A percentile compares a stretch with the other conserved stretches of the same genome.
Evolutionary conservation across 1,284 basidiomycete species (phyloP).

Genomic region (Irpex rosettiformis): DNA sequence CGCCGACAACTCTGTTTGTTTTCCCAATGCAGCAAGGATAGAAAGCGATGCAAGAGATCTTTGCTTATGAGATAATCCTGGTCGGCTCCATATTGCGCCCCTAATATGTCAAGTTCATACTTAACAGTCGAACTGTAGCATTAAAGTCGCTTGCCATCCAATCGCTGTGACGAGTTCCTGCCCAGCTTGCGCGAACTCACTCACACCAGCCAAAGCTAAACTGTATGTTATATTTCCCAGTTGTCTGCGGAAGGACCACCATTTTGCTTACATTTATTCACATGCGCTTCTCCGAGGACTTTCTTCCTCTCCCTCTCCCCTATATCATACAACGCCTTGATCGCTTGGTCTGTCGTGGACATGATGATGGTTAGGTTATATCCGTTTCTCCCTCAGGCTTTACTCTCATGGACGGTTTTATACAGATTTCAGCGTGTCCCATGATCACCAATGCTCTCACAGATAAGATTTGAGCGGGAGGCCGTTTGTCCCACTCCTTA

Average conservation of each 20-base stretch:
- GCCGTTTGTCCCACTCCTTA: not conserved
- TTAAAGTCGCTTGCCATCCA: not conserved
- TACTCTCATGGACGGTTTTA: not conserved
- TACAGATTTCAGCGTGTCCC: not conserved
- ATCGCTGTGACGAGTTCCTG: not conserved
- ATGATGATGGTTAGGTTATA: not conserved
- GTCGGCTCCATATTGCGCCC: not conserved
- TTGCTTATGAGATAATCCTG: not conserved
- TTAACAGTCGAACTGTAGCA: not conserved
- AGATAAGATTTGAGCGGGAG: not conserved
- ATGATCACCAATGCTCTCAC: not conserved
- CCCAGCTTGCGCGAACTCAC: not conserved
- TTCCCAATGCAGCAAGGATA: not conserved
- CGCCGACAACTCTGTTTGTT: not conserved
- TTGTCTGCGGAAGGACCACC: not conserved
- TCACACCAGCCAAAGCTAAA: not conserved
- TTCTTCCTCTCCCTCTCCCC: conserved; percentile 1
- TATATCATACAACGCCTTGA: not conserved
- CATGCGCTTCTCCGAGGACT: not conserved
- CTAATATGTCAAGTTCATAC: not conserved
- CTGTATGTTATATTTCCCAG: not conserved
- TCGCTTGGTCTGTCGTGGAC: not conserved
- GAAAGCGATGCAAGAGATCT: not conserved
- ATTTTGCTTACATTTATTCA: not conserved
- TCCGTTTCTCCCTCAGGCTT: not conserved